Base-by-base conservation (phyloP, 2,329 filamentous ascomycete species). In the Penicillium freii region DNA sequence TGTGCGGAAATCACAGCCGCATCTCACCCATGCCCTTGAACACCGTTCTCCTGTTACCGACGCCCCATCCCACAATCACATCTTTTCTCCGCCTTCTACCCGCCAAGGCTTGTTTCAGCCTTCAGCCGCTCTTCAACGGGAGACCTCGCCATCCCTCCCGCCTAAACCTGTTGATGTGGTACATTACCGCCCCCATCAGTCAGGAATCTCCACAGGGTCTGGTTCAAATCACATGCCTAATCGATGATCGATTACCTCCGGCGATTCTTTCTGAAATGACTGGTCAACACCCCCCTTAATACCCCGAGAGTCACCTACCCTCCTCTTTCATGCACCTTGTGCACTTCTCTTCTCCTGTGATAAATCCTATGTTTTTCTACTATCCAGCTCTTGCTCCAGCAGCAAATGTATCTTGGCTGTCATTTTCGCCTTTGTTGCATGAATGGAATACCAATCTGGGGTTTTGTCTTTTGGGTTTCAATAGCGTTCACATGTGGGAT, bases 1-100 rank as follows among this genome's bases (percentile, higher is more conserved):
- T 56, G 67, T 75, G 46, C 73, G 74, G 56, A 76, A 73, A 69
- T 66, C 71, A 42, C 73, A 69, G 45, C 70, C 64, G 31, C 70
- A 66, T 40, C 58, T 65, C 36, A 65, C 58, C 45, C 63, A 58
- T 47, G 51, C 57, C 11, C 45, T 68, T 33, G 70, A 71, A 19
- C 64, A 66, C 47, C 71, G 66, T 29, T 69, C 72, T 53, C 60
- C 67, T 9, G 57, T 59, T 9, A 58, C 58, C 2, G 54, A 64
- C 31, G 47, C 46, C 36, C 52, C 57, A 19, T 62, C 67, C 11
- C 70, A 63, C 39, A 70, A 69, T 59, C 58, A 69, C 33, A 62
- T 68, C 43, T 73, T 69, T 60, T 74, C 74, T 38, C 71, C 73
- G 7, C 67, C 71, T 42, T 62, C 72, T 21, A 65, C 68, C 33